Evolutionary conservation across 176 grass and related monocot genomes (phyloP), one percentile per base, ranked within the genome.

Genomic region (Saccharum officinarum): DNA sequence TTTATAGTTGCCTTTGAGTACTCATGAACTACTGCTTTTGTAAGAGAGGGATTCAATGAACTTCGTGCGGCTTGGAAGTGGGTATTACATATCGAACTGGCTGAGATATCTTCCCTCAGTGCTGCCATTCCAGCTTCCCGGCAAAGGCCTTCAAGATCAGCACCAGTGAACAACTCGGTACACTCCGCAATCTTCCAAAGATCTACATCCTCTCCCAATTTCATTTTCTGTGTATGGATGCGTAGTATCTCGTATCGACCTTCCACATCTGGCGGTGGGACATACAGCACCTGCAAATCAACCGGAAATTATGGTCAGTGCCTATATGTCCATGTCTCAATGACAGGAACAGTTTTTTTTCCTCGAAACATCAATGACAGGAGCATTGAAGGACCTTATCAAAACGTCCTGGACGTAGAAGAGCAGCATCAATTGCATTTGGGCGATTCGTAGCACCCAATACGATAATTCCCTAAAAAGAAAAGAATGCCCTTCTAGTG

Each of bases 371-470:
- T 71, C 81, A 69, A 28, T 78, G 25, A 26, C 22, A 76, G 42
- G 17, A 45, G 11, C 7, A 8, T 6, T n/a, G 14, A 84, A 42
- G 70, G 64, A 98, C 85, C 85, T 90, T 90, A 83, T 98, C 95
- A 79, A 98, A 98, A 69, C 91, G 89, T 22, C 91, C 93, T 81
- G 91, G 89, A 15, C 86, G 93, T 52, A 95, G 71, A 87, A 98
- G 89, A 88, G 93, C 96, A 72, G 86, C 93, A 94, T 98, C 96
- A 71, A 98, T 92, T 59, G 91, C 87, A 78, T 88, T 89, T 6
- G 83, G 91, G 36, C 87, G 89, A 91, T 98, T 98, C 39, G 91
- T 98, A 78, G 96, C 87, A 81, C 91, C 89, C 84, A 95, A 89
- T 67, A 94, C 93, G 80, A 98, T 92, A 82, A 95, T 98, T 60